Evolutionary conservation across 177 flowering plant species (phyloP).

Genomic region (Vitis hybrid): DNA sequence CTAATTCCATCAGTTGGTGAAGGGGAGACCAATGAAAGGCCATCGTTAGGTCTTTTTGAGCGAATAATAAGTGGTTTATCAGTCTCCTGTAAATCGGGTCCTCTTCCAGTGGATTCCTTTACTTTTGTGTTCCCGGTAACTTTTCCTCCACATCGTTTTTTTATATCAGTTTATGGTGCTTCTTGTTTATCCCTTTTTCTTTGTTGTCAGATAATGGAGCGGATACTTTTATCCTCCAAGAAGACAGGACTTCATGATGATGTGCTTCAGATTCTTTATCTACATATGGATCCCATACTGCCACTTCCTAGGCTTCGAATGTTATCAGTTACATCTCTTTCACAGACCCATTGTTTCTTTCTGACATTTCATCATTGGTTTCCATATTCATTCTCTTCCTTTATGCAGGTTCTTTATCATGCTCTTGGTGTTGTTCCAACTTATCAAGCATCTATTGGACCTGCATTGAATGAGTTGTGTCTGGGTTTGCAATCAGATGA

Average conservation of each 20-base stretch:
- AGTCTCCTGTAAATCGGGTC: slow-evolving; percentile 80
- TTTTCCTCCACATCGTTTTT: not conserved
- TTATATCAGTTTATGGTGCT: not conserved
- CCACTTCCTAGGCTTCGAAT: slow-evolving; percentile 94
- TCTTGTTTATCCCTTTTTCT: slow-evolving; percentile 2
- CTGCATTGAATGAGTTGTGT: slow-evolving; percentile 93
- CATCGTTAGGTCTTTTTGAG: slow-evolving; percentile 70
- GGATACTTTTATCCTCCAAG: slow-evolving; percentile 75
- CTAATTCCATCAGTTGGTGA: slow-evolving; percentile 52
- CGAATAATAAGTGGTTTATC: slow-evolving; percentile 63
- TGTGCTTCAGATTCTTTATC: slow-evolving; percentile 75
- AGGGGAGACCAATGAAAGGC: slow-evolving; percentile 41
- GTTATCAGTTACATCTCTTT: slow-evolving; percentile 71
- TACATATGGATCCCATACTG: slow-evolving; percentile 91
- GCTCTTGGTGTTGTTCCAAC: slow-evolving; percentile 90
- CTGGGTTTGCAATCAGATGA: slow-evolving; percentile 85
- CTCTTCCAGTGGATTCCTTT: slow-evolving; percentile 95
- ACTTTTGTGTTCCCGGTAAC: slow-evolving; percentile 87
- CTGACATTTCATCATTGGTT: not conserved
- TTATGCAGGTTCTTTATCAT: slow-evolving; percentile 86
- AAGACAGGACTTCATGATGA: slow-evolving; percentile 89
- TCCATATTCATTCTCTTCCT: slow-evolving; percentile 7
- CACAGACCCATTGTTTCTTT: not conserved
- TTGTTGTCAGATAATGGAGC: slow-evolving; percentile 76
- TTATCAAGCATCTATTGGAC: slow-evolving; percentile 72